Base-by-base conservation (phyloP, 805 yeast species). In the Candida verbasci region DNA sequence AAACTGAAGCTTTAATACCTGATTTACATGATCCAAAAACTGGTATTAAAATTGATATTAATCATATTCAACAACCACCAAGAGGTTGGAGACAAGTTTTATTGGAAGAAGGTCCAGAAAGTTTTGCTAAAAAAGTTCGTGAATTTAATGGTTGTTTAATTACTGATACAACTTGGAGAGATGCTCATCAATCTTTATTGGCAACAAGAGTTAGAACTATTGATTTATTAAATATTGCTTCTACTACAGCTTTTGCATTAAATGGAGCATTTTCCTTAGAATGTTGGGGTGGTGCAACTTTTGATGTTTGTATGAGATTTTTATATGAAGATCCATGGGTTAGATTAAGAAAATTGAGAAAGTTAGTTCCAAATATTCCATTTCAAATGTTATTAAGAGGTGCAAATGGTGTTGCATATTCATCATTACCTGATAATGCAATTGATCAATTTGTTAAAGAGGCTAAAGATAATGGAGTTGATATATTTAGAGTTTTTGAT, bases 261-360 rank as follows among this genome's bases (percentile, higher is more conserved):
- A 65, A 82, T 47, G 89, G 91, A 45, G 95, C 95, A 3, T 93
- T 88, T 62, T 93, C 99, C 14, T 71, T 93, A 38, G 99, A 93
- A 69, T 93, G 98, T 72, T 93, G 99, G 99, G 99, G 99, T 68
- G 99, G 99, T 67, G 99, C 99, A 38, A 93, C 99, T 25, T 93
- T 93, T 54, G 99, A 93, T 58, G 99, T 93, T 38, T 84, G 96
- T 38, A 89, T 93, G 97, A 80, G 99, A 66, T 93, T 93, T 76
- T 74, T 93, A 55, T 87, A 91, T 63, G 99, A 93, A 72, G 97
- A 89, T 62, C 99, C 99, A 48, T 93, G 99, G 99, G 95, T 77
- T 42, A 80, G 99, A 66, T 75, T 93, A 62, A 79, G 95, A 62
- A 76, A 78, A 63, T 72, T 93, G 64, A 80, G 98, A 65, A 75